Evolutionary conservation across 192 early-diverging fungal genomes (phyloP), one percentile per base, ranked within the genome.

Genomic region (Coemansia sp.): DNA sequence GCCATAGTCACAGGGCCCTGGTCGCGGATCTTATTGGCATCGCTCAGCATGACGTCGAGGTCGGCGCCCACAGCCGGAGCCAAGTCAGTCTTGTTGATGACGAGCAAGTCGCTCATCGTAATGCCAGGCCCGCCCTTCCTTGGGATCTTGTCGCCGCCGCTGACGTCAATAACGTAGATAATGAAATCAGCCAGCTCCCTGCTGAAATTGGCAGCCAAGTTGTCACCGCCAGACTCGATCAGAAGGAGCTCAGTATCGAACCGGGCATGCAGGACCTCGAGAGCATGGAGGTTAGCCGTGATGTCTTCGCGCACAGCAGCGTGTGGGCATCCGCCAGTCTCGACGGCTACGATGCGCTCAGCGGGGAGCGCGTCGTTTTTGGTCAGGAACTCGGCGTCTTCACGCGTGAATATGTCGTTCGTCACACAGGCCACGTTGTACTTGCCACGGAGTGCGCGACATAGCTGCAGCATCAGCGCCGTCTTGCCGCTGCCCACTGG

Each of bases 71-170:
- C 90, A 37, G 89, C 88, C 37, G 83, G 77, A 23, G 96, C 96
- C 25, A 98, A 73, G 74, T 98, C 96, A 5, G 94, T 96, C 88
- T 98, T 98, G 83, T 98, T 98, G 73, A 98, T 89, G 34, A 98
- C 86, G 33, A 98, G 84, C 38, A 98, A 84, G 67, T 98, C 96
- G 62, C 91, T 93, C 75, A 96, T 93, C 6, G 94, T 96, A 63
- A 96, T 98, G 62, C 96, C 96, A n/a, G 94, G 94, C 7, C 96
- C 96, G 56, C 96, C 96, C 84, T 98, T 98, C 37, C 96, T 87
- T 45, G 96, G 96, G 42, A 98, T 89, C 77, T 98, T 98, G 74
- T 96, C 95, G 52, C 96, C 96, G 65, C 96, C 95, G 37, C 93
- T 92, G 34, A 96, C 95, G 72, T 98, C 96, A 73, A 98, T 98